Conservation (phyloP, 2,329 filamentous ascomycete genomes). For the Emmonsiellopsis sp. region DNA sequence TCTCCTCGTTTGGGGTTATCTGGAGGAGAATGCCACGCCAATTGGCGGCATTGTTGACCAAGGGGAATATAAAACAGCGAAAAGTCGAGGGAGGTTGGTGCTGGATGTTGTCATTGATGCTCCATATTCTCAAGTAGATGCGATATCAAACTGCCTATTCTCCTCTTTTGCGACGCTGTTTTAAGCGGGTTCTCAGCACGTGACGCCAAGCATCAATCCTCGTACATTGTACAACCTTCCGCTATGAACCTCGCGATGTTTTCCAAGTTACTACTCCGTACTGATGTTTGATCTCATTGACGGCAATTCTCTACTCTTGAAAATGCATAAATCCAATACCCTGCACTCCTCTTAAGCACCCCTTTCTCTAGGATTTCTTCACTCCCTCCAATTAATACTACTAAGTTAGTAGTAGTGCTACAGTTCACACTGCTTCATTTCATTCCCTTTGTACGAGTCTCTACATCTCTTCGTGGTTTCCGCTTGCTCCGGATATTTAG, state of each 20-base stretch:
- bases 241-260: neutral
- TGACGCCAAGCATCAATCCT: neutral
- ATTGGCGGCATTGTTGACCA: neutral
- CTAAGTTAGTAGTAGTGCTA: neutral
- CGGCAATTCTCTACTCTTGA: neutral
- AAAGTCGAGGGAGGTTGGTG: too few relatives aligned
- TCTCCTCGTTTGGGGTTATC: neutral
- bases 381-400: neutral
- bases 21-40: too few relatives aligned
- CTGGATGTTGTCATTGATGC: too few relatives aligned
- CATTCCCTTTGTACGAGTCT: neutral
- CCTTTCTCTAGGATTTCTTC: neutral
- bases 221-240: neutral
- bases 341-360: neutral
- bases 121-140: too few relatives aligned
- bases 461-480: neutral
- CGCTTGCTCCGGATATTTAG: too few relatives aligned
- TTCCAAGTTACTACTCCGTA: neutral
- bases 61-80: too few relatives aligned
- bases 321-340: conserved; percentile 1
- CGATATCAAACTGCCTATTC: too few relatives aligned
- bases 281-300: neutral
- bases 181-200: neutral
- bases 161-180: neutral
- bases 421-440: conserved; percentile 1